These are phyloP conservation scores for Cryptococcus amylolentus DNA, from an alignment of 1,284 basidiomycete genomes.

Conservation along the genomic window DNA sequence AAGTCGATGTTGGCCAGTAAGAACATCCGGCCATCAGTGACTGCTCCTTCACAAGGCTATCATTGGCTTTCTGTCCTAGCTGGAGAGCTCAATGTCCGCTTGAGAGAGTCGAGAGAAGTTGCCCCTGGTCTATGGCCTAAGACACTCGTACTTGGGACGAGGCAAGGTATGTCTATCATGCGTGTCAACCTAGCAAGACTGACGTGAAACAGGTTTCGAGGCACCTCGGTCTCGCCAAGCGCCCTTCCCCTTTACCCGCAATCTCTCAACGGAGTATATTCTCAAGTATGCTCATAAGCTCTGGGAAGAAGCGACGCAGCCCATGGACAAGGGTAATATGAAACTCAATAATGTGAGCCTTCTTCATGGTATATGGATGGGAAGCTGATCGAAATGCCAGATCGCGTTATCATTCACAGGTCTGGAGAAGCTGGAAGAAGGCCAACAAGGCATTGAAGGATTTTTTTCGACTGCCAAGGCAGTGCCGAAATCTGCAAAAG, in stretches of 20 bases:
- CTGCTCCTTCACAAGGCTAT: slow-evolving; percentile 65
- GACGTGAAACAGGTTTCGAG: slow-evolving; percentile 59
- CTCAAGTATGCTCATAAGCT: slow-evolving; percentile 73
- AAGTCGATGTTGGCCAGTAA: slow-evolving; percentile 95
- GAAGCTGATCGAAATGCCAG: slow-evolving; percentile 14
- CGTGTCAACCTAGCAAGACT: not conserved
- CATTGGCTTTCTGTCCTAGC: slow-evolving; percentile 90
- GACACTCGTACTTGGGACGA: slow-evolving; percentile 71
- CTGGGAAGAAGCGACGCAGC: slow-evolving; percentile 76
- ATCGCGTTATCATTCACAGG: slow-evolving; percentile 77
- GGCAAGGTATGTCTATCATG: slow-evolving; percentile 57
- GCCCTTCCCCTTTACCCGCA: slow-evolving; percentile 72
- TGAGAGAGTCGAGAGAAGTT: slow-evolving; percentile 73
- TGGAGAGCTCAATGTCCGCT: slow-evolving; percentile 78
- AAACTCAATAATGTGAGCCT: slow-evolving; percentile 61
- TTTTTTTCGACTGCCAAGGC: slow-evolving; percentile 58
- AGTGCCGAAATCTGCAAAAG: too few relatives aligned
- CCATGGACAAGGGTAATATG: slow-evolving; percentile 52
- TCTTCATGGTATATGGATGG: not conserved
- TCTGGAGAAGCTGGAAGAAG: slow-evolving; percentile 71
- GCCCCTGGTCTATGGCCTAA: slow-evolving; percentile 86
- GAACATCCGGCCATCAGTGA: slow-evolving; percentile 76
- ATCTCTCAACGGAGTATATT: slow-evolving; percentile 73
- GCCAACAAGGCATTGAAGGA: slow-evolving; percentile 80
- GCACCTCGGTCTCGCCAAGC: slow-evolving; percentile 70